Evolutionary conservation across 2,329 filamentous ascomycete genomes (phyloP).

Genomic region (Cordyceps javanica): DNA sequence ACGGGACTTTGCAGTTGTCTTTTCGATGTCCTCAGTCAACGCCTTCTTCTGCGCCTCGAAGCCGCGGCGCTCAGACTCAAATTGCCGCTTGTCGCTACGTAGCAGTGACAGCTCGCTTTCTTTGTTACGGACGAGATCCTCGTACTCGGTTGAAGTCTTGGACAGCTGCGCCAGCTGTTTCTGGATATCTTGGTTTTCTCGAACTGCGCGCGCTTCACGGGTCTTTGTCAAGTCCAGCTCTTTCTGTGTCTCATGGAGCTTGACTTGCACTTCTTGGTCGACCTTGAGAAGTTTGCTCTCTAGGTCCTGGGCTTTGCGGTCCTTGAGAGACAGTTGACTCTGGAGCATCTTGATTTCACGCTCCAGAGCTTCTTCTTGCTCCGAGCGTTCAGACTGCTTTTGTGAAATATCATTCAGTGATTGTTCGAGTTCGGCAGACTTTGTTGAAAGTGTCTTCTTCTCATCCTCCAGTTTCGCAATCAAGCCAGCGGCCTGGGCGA

Average conservation of each 20-base stretch:
- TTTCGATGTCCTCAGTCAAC: slow-evolving; percentile 71
- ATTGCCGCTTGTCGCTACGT: slow-evolving; percentile 75
- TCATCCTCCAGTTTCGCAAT: slow-evolving; percentile 83
- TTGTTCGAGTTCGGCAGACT: slow-evolving; percentile 62
- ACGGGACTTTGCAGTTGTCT: slow-evolving; percentile 66
- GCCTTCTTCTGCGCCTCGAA: slow-evolving; percentile 73
- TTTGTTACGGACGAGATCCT: slow-evolving; percentile 87
- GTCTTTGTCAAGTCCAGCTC: slow-evolving; percentile 69
- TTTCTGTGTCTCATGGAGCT: slow-evolving; percentile 70
- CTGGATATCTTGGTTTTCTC: slow-evolving; percentile 77
- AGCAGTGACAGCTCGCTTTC: slow-evolving; percentile 87
- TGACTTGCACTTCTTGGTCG: slow-evolving; percentile 84
- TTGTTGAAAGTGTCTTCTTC: slow-evolving; percentile 66
- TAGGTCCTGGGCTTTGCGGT: slow-evolving; percentile 81
- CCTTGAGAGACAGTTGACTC: slow-evolving; percentile 82
- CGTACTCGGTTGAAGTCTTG: slow-evolving; percentile 87
- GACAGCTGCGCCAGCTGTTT: slow-evolving; percentile 83
- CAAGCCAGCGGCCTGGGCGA: slow-evolving; percentile 85
- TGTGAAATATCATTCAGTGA: slow-evolving; percentile 65
- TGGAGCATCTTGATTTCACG: slow-evolving; percentile 88
- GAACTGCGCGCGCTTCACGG: slow-evolving; percentile 67
- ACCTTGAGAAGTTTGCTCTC: slow-evolving; percentile 77
- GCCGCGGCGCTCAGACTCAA: slow-evolving; percentile 70
- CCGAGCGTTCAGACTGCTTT: slow-evolving; percentile 65
- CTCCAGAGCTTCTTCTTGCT: slow-evolving; percentile 67